Evolutionary conservation across 1,284 basidiomycete genomes (phyloP).

Genomic region (Ustilago loliicola): DNA sequence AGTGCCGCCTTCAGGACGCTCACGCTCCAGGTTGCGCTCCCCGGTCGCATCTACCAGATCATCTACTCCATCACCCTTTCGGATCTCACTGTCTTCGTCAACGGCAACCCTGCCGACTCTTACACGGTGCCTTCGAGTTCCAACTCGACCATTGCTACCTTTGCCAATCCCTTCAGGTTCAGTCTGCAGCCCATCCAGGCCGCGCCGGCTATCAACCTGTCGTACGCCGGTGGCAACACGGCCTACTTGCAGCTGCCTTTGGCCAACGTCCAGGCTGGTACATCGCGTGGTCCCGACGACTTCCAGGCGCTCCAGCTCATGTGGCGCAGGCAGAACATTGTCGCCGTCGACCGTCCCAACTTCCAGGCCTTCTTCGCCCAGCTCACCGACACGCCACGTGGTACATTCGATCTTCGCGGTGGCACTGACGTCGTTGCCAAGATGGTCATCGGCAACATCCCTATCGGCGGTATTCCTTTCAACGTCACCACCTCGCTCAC

Average conservation of each 20-base stretch:
- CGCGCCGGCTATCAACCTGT: conserved; percentile 75
- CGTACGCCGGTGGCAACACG: conserved; percentile 74
- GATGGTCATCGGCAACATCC: conserved; percentile 79
- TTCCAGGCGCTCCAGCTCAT: conserved; percentile 74
- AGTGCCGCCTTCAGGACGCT: conserved; percentile 80
- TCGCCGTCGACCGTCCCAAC: conserved; percentile 75
- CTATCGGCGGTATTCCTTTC: conserved; percentile 78
- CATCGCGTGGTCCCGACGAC: conserved; percentile 79
- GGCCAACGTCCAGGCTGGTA: conserved; percentile 74
- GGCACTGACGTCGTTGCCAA: conserved; percentile 77
- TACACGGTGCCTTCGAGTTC: conserved; percentile 54
- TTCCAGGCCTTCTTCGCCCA: conserved; percentile 77
- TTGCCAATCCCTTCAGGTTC: conserved; percentile 84
- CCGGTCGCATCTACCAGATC: conserved; percentile 78
- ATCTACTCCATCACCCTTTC: conserved; percentile 78
- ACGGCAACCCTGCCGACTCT: conserved; percentile 58
- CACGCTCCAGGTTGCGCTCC: conserved; percentile 77
- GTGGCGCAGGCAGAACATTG: conserved; percentile 74
- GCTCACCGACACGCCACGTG: conserved; percentile 75
- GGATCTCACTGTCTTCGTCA: conserved; percentile 77
- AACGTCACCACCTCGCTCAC: conserved; percentile 75
- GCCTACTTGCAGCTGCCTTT: conserved; percentile 77
- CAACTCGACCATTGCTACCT: conserved; percentile 77
- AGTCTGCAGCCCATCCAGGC: conserved; percentile 78
- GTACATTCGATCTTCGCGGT: conserved; percentile 76